Base-by-base conservation (phyloP, 139 green algal genomes). In the Chlorella ohadii region DNA sequence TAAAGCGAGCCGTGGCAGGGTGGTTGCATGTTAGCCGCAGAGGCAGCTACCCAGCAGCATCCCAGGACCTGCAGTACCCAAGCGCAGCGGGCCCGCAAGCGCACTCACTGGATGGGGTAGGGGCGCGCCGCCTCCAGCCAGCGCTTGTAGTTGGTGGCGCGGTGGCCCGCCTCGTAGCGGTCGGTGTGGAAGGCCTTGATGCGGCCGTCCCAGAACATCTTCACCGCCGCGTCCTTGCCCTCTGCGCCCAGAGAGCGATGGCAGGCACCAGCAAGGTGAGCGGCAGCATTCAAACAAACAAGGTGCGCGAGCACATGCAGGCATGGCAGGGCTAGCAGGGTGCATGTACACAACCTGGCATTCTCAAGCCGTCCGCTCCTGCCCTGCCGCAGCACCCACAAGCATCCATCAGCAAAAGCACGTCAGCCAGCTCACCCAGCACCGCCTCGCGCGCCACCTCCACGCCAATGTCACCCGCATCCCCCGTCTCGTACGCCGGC, bases 141-240 rank as follows among this genome's bases (percentile, higher is more conserved):
- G 70, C 84, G 86, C 31, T 81, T 64, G 79, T 89, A 91, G 75
- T 91, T 81, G 7, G 87, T 91, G 33, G 87, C 85, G 16, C 87
- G 80, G 66, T 91, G 87, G 5, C 85, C 87, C 55, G 81, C 79
- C 41, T 79, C 64, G 65, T 90, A 91, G n/a, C 80, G 73, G 74
- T 90, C 87, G 16, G 81, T 88, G 66, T 91, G 87, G 74, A 91
- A 91, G 4, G 87, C 59, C 68, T 90, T 90, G 57, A 91, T 84
- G 34, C 87, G 71, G 12, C 85, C 85, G 64, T 91, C 85, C 71
- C 85, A 84, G 61, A 83, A 91, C 85, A 90, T 90, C 25, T 56
- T 36, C 11, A 78, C 85, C 31, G 87, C 87, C 9, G 80, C 56
- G 13, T 84, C 67, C 83, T 91, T 90, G 61, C 76, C 76, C 76